Percentiles rank a stretch among this genome's conserved stretches.
Evolutionary conservation across 75 land plant genomes (phyloP).

Genomic region (Picea glauca): DNA sequence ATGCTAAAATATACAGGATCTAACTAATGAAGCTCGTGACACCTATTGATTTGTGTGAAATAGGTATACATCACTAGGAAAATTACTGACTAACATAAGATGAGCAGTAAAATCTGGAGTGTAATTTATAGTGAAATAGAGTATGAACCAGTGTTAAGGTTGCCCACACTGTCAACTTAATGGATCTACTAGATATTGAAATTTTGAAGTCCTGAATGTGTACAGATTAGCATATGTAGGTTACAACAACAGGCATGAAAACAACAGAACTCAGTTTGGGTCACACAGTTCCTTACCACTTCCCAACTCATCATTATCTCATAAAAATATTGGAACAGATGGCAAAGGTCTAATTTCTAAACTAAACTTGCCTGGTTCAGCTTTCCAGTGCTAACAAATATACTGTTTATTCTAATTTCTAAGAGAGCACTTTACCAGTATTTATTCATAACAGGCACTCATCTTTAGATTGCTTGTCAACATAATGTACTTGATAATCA

Average conservation of each 20-base stretch:
- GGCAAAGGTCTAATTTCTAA: background rate
- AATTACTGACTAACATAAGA: background rate
- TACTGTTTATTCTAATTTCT: background rate
- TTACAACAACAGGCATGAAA: background rate
- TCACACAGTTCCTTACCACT: background rate
- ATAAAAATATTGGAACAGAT: background rate
- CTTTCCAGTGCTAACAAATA: background rate
- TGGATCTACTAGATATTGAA: background rate
- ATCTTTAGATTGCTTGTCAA: background rate
- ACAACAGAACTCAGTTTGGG: background rate
- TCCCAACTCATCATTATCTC: background rate
- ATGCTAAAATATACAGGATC: background rate
- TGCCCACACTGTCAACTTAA: background rate
- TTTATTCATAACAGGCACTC: background rate
- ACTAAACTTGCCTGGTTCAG: background rate
- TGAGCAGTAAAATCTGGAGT: background rate
- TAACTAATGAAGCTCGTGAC: background rate
- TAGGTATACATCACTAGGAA: background rate
- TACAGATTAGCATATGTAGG: background rate
- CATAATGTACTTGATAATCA: background rate
- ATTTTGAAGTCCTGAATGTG: background rate
- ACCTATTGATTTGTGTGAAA: too few species aligned
- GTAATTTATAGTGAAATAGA: background rate
- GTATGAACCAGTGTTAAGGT: background rate
- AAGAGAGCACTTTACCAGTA: background rate